Evolutionary conservation across 73 alveolate genomes (phyloP), one percentile per base, ranked within the genome.

Genomic region (Blepharisma stoltei): DNA sequence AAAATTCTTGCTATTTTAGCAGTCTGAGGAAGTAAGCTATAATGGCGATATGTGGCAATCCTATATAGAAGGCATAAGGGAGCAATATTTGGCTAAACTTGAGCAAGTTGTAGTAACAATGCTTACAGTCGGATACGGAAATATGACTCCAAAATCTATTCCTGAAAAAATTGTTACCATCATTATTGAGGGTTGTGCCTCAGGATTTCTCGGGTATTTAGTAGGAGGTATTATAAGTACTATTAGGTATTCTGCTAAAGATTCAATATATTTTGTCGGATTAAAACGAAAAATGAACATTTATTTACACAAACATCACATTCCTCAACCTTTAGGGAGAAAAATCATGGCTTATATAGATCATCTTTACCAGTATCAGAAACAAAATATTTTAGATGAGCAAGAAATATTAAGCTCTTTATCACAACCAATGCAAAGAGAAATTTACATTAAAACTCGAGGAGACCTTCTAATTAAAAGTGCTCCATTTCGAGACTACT

Each of bases 81-180:
- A 60, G 2, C 14, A 9, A 54, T 92, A 92, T 65, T 65, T 89
- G 38, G 53, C 81, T 7, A 80, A 94, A 32, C 81, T 92, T 43
- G 90, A 92, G 76, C 90, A 89, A 91, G 95, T 95, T 5, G 86
- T 90, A 23, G 85, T 90, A 25, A 92, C 98, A 6, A 92, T 92
- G 98, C 90, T 95, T 23, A 88, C 98, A 6, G 98, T 92, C 6
- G 98, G 98, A 9, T 92, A 92, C 78, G 98, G 98, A 8, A 96
- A 92, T 76, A 85, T 92, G 6, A 81, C 86, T 25, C 95, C 96
- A n/a, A 54, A 79, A 75, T 87, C 90, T 45, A 81, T 83, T 7
- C 54, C 67, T 21, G 95, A 89, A 81, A 37, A 86, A 45, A 77
- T 89, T 46, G 55, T 83, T 32, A 81, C 89, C 8, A 55, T 81